Evolutionary conservation across 1,139 yeast species (phyloP).

Genomic region (Pneumocystis canis): DNA sequence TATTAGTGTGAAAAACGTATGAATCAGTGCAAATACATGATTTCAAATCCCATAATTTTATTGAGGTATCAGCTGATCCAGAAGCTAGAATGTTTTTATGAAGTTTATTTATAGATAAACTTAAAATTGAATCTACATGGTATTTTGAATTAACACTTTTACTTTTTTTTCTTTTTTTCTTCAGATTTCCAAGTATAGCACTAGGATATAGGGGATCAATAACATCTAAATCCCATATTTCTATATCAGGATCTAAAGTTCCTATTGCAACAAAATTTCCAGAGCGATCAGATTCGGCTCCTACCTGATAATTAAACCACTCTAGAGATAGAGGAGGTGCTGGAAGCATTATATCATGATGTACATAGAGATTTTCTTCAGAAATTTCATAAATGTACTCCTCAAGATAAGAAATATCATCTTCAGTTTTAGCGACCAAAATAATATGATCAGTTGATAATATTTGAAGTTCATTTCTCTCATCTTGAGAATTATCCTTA

Average conservation of each 20-base stretch:
- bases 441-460: slow-evolving; percentile 82
- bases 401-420: slow-evolving; percentile 81
- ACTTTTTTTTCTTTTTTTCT: slow-evolving; percentile 24
- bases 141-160: slow-evolving; percentile 49
- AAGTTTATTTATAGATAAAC: slow-evolving; percentile 64
- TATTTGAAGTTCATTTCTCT: slow-evolving; percentile 69
- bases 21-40: slow-evolving; percentile 50
- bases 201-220: slow-evolving; percentile 93
- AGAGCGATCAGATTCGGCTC: slow-evolving; percentile 22
- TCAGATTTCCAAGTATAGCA: slow-evolving; percentile 53
- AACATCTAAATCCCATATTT: slow-evolving; percentile 87
- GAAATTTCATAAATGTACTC: slow-evolving; percentile 81
- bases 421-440: slow-evolving; percentile 89
- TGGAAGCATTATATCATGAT: slow-evolving; percentile 93
- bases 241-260: slow-evolving; percentile 94
- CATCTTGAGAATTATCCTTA: slow-evolving; percentile 37
- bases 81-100: slow-evolving; percentile 83
- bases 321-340: slow-evolving; percentile 94
- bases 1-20: slow-evolving; percentile 45
- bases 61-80: slow-evolving; percentile 88
- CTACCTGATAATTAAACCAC: slow-evolving; percentile 61
- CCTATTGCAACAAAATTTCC: slow-evolving; percentile 95
- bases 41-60: slow-evolving; percentile 86
- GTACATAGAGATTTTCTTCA: slow-evolving; percentile 66
- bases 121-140: slow-evolving; percentile 87